Evolutionary conservation across 139 green algal species (phyloP), one percentile per base, ranked within the genome.

Genomic region (Picochlorum sp.): DNA sequence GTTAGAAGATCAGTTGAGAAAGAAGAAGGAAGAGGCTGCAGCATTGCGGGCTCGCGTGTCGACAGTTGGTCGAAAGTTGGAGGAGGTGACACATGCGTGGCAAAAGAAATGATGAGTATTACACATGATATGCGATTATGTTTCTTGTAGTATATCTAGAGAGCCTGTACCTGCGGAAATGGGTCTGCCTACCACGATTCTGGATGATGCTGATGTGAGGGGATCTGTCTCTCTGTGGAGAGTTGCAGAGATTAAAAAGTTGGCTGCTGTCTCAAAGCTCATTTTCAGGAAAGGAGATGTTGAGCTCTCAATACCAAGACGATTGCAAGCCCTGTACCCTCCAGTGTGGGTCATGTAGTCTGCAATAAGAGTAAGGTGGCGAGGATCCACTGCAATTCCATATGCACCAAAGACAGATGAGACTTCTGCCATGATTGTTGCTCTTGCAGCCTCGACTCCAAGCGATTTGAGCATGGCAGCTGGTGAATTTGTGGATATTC

Each of bases 341-440:
- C 84, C 84, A 72, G 89, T 79, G 62, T 92, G 81, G 8, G 89
- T 97, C 94, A 99, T 98, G 83, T 91, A 95, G 79, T 99, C 94
- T 0, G 86, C 88, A 30, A 99, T 92, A 11, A 99, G 79, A 14
- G 67, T 72, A 20, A 99, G 72, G 82, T 99, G 94, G 24, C 94
- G 85, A 0, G 80, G 68, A 77, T 98, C 90, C 1, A 99, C 94
- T 2, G 71, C 84, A 49, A 99, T 99, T 58, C 94, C 94, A 72
- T 99, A 99, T 3, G 86, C 93, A 8, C 81, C 88, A 69, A 99
- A 99, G 49, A 99, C 94, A 2, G 57, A 71, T 23, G 51, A 5
- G 34, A 79, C 83, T 79, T 98, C 94, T 16, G 63, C 65, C 61
- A 98, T 71, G 10, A 99, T 85, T 11, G 85, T 92, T 2, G 81